Percentiles rank a stretch among this genome's conserved stretches.
Conservation (phyloP, 2,329 filamentous ascomycete species). For the Cladorrhinum sp. region DNA sequence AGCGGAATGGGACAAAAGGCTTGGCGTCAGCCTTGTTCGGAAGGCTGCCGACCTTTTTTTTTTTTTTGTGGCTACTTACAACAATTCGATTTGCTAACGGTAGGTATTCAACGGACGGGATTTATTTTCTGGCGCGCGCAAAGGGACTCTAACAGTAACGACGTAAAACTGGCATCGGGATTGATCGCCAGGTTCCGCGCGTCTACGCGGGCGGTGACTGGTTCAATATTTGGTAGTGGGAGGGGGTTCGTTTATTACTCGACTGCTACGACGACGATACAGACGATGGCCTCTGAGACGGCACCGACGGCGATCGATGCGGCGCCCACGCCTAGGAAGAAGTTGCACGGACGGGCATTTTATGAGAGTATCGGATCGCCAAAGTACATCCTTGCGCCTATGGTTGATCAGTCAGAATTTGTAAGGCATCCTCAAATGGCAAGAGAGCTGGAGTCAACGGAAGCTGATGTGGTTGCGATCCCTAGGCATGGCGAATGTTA, state of each 20-base stretch:
- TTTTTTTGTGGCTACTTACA: conserved; percentile 30
- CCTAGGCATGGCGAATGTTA: conserved; percentile 91
- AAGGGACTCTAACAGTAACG: not conserved
- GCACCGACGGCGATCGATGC: conserved; percentile 6
- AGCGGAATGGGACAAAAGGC: not conserved
- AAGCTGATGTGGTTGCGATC: not conserved
- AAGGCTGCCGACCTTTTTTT: conserved; percentile 33
- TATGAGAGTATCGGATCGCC: conserved; percentile 94
- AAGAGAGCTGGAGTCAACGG: not conserved
- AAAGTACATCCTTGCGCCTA: conserved; percentile 86
- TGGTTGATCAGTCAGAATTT: conserved; percentile 99
- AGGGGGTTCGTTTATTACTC: conserved; percentile 30
- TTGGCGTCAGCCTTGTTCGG: conserved; percentile 15
- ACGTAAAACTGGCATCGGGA: not conserved
- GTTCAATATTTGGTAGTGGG: conserved; percentile 23
- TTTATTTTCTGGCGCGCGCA: not conserved
- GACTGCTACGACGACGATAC: not conserved
- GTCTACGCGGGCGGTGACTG: conserved; percentile 12
- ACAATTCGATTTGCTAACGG: not conserved
- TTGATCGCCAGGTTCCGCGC: not conserved
- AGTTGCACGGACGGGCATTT: conserved; percentile 78
- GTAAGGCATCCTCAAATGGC: conserved; percentile 49
- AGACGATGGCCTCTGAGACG: conserved; percentile 21
- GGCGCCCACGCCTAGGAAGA: conserved; percentile 13
- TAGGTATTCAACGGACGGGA: not conserved